Evolutionary conservation across 176 grass and related monocot genomes (phyloP), one percentile per base, ranked within the genome.

Genomic region (Oryza longistaminata): DNA sequence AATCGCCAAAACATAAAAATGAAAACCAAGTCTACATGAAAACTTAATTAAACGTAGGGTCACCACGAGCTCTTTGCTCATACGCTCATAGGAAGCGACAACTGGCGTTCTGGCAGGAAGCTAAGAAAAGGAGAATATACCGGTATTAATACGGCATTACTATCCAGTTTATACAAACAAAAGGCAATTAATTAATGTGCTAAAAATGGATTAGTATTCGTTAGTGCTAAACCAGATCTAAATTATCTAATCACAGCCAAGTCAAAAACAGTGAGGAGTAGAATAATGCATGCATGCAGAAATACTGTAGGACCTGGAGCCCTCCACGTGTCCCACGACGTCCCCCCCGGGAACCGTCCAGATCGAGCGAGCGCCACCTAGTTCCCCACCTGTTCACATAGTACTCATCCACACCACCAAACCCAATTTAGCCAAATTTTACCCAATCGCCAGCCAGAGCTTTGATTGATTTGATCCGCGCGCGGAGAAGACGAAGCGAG

Each of bases 241-340:
- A 27, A 27, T 27, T 27, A 27, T 27, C 27, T 9, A n/a, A 15
- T 21, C 5, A 58, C 7, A 4, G 5, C 17, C n/a, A 62, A 62
- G 37, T 82, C 45, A 26, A 68, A 68, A 55, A 53, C 5, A 11
- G 8, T 26, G 22, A 78, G 13, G 45, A 4, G 26, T 21, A 53
- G 26, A 68, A 53, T 33, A 14, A 60, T 53, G 44, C 27, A 25
- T 72, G 29, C 27, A 25, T 72, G 29, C 79, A 77, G 27, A 71
- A 64, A 66, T 17, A 12, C 16, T 65, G 67, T 33, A 39, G 4
- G 0, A 26, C 24, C 11, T 3, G 33, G 3, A 70, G 40, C 7
- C 0, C 21, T 43, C 46, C 87, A 80, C 87, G 87, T 79, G 81
- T 68, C 81, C 45, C 5, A 24, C 12, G 16, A 68, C 16, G 45